Base-by-base conservation (phyloP, 176 grass and related monocot species). In the Musa beccarii region DNA sequence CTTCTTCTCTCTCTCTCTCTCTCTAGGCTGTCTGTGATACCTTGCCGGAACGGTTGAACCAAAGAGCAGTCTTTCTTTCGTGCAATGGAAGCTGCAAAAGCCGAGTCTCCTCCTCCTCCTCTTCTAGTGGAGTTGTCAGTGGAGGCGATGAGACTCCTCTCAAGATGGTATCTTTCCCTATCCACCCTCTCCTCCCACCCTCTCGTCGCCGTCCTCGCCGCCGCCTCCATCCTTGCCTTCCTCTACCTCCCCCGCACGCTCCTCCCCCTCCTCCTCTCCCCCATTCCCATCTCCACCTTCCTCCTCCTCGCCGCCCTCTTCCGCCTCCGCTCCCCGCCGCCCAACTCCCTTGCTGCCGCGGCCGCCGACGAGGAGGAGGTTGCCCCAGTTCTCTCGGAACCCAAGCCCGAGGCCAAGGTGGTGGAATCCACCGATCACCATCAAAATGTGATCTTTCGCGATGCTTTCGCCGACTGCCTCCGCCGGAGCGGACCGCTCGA, bases 241-340 rank as follows among this genome's bases (percentile, higher is more conserved):
- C 90, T 92, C 66, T 92, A 92, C 87, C 79, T 92, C 25, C 90
- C 90, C 1, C 87, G 90, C 8, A 49, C 84, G 9, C 82, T 92
- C 80, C 64, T 89, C 23, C 84, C 69, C 49, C 57, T 92, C 8
- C 76, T 89, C 61, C 73, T 93, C 71, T 87, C 87, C 63, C 90
- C 90, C 9, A 82, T 83, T 49, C 74, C 84, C n/a, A 83, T 92
- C 71, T 92, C 84, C 82, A 82, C 80, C 59, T 63, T 81, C 22
- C 80, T 92, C 61, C 80, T 89, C 51, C 84, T 93, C 78, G 23
- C 84, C 69, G 78, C 63, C 62, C 85, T 93, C 71, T 71, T 89
- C 80, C 85, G 80, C 80, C 78, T 93, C 85, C 82, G 87, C 66
- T 82, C 87, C 80, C 10, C 72, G 21, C n/a, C 79, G 11, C 62